Base-by-base conservation (phyloP, 345 rosid genomes). In the Ailanthus altissimus region DNA sequence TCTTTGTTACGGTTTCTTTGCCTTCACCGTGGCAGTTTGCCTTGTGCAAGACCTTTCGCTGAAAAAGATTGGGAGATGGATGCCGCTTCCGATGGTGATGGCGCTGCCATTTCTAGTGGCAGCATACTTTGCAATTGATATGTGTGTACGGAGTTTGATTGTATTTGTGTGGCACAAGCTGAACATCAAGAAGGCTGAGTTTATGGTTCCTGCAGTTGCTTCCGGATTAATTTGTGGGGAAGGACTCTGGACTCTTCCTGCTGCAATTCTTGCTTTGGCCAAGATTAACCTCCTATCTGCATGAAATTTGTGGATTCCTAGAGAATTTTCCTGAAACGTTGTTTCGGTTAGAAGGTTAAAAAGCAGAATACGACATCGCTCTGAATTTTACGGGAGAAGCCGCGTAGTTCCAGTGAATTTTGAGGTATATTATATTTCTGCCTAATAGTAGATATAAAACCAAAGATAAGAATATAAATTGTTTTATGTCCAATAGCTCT, bases 81-180 rank as follows among this genome's bases (percentile, higher is more conserved):
- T 93, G 93, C 98, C 98, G 0, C 90, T 94, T 54, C 98, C 98
- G 0, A 93, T 92, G 83, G 98, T 90, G 0, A 93, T 91, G 97
- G 98, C 94, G 0, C 75, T 90, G 57, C 98, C 97, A 2, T 91
- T 94, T 74, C 85, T 94, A 0, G 91, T 94, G 4, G 98, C 97
- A 63, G 98, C 97, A 40, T 94, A 90, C 85, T 93, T 93, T n/a
- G 89, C 99, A 0, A 83, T 95, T 9, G 98, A 95, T 62, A 93
- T 95, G 99, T 86, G 94, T 58, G 47, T 89, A 15, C 98, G 99
- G 80, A 93, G 91, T 78, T 77, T 89, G 87, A 6, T 89, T 38
- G 98, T 90, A 78, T 89, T 86, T 54, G 38, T 71, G 21, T 84
- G 87, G 93, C 88, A 89, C 79, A 93, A 88, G 85, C 64, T 89